Conservation (phyloP, 2,329 filamentous ascomycete genomes). For the Fusarium napiforme region DNA sequence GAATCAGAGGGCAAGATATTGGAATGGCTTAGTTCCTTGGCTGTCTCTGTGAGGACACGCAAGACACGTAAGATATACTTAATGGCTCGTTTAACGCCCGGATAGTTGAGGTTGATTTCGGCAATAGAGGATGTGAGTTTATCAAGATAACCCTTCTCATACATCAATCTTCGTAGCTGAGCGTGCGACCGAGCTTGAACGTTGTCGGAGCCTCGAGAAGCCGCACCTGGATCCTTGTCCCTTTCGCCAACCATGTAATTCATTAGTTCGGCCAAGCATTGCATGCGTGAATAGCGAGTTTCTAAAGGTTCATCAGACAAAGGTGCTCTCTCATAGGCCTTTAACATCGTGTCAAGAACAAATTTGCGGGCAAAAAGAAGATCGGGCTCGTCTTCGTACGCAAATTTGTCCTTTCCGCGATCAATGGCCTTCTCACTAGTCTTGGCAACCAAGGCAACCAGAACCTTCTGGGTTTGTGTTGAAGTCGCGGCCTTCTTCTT, state of each 20-base stretch:
- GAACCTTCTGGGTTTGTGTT: constrained; percentile 83
- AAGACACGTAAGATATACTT: constrained; percentile 96
- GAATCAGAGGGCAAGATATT: constrained; percentile 77
- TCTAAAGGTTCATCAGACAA: constrained; percentile 83
- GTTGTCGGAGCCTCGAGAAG: constrained; percentile 53
- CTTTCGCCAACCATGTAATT: constrained; percentile 88
- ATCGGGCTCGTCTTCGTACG: constrained; percentile 81
- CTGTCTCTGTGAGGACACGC: constrained; percentile 86
- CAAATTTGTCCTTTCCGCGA: constrained; percentile 66
- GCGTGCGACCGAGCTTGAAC: constrained; percentile 71
- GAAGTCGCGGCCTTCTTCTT: constrained; percentile 91
- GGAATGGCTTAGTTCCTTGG: constrained; percentile 83
- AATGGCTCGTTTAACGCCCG: constrained; percentile 90
- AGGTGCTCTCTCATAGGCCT: constrained; percentile 89
- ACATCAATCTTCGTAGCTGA: constrained; percentile 94
- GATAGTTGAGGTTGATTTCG: constrained; percentile 95
- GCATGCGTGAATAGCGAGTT: constrained; percentile 85
- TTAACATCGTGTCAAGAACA: constrained; percentile 91
- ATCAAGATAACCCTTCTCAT: constrained; percentile 94
- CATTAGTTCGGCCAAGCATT: constrained; percentile 91
- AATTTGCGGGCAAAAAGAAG: constrained; percentile 94
- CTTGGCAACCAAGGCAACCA: constrained; percentile 88
- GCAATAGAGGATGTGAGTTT: constrained; percentile 91
- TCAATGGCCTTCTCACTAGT: constrained; percentile 80
- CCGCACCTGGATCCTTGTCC: constrained; percentile 67